Percentiles rank a stretch among this genome's conserved stretches.
phyloP scores from a whole-genome alignment of 331 rosid genomes.

The Pyracantha coccinea region DNA sequence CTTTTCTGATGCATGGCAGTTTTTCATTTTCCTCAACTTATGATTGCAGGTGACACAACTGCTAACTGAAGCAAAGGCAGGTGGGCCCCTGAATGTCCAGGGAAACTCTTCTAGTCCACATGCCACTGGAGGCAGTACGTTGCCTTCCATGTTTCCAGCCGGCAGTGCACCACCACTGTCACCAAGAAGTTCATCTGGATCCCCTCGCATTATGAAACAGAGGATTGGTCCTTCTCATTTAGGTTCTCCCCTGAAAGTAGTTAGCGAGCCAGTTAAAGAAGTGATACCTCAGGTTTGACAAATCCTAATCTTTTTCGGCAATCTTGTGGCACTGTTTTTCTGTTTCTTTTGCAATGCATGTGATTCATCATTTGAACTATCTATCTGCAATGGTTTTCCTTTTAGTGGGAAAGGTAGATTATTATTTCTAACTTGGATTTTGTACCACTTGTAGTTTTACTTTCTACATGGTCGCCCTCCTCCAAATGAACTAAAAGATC shows the following conservation, averaged over 20 bases:
- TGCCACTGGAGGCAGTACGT: constrained; percentile 55
- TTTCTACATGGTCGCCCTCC: constrained; percentile 86
- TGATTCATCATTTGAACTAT: constrained; percentile 10
- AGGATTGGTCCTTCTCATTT: constrained; percentile 90
- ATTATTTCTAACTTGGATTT: constrained; percentile 12
- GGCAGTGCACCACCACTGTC: constrained; percentile 99
- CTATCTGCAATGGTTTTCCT: constrained; percentile 1
- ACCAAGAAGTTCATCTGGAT: constrained; percentile 94
- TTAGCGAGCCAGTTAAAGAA: constrained; percentile 92
- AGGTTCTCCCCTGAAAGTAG: constrained; percentile 87
- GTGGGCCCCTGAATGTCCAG: constrained; percentile 82
- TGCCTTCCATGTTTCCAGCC: constrained; percentile 99
- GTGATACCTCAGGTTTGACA: constrained; percentile 91
- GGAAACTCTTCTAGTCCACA: constrained; percentile 94
- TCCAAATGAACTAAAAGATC: constrained; percentile 74
- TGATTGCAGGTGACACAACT: constrained; percentile 61
- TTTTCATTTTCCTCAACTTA: constrained; percentile 9
- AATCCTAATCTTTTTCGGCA: not conserved
- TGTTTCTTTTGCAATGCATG: not conserved
- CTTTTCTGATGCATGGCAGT: not conserved
- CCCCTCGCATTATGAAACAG: constrained; percentile 89
- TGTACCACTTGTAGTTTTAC: constrained; percentile 69
- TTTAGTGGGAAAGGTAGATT: not conserved
- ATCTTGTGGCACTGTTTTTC: not conserved
- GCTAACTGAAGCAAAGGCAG: constrained; percentile 85